phyloP scores from a whole-genome alignment of 2,329 filamentous ascomycete species.

The Aspergillus sp. region DNA sequence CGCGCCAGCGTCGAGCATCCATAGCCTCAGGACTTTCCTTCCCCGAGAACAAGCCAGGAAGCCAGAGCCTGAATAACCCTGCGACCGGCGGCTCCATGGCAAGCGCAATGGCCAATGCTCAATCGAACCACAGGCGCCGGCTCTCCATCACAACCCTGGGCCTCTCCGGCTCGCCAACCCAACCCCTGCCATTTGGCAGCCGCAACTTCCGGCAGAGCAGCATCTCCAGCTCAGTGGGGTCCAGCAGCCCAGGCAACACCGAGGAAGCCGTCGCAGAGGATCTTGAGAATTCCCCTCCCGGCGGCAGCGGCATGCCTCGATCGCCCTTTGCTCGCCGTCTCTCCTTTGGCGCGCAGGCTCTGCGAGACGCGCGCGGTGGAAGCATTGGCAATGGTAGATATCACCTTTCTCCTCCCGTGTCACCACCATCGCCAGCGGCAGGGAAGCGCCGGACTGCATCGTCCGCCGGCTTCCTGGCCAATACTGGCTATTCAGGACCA shows the following conservation, averaged over 20 bases:
- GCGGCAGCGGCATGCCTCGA: constrained; percentile 60
- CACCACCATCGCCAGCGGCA: constrained; percentile 22
- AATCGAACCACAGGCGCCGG: constrained; percentile 62
- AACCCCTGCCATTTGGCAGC: constrained; percentile 56
- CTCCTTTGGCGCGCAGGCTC: constrained; percentile 84
- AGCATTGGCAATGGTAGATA: constrained; percentile 67
- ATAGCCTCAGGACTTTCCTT: constrained; percentile 47
- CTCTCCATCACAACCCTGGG: constrained; percentile 76
- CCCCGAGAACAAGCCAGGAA: constrained; percentile 42
- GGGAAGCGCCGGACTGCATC: constrained; percentile 33
- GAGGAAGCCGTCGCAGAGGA: constrained; percentile 64
- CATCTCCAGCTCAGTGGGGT: constrained; percentile 65
- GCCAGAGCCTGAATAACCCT: constrained; percentile 21
- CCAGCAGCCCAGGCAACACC: constrained; percentile 41
- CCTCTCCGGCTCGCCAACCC: constrained; percentile 72
- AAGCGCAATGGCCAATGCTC: constrained; percentile 52
- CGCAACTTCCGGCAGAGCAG: constrained; percentile 65
- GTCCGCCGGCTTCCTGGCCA: constrained; percentile 25
- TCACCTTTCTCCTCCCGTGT: constrained; percentile 45
- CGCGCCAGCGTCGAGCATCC: constrained; percentile 52
- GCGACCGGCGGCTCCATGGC: constrained; percentile 55
- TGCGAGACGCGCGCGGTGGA: constrained; percentile 70
- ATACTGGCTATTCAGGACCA: constrained; percentile 27
- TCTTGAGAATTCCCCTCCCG: constrained; percentile 63
- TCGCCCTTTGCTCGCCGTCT: constrained; percentile 77